A percentile compares a stretch with the other conserved stretches of the same genome.
Evolutionary conservation across 306 rosid genomes (phyloP).

Genomic region (Cucumis cinereus): DNA sequence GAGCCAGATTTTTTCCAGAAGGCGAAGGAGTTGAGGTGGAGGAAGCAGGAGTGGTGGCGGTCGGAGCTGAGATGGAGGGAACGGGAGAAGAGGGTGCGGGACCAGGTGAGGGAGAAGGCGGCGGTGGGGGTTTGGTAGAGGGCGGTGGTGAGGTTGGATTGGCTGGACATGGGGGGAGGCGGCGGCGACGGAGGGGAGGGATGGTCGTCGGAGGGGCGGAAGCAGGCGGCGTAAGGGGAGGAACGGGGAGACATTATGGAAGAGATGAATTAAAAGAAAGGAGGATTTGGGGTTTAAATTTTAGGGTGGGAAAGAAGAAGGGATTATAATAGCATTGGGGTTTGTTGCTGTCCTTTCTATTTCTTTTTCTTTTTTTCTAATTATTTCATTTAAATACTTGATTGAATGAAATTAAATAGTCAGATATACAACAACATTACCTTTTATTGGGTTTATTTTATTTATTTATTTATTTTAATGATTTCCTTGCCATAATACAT

Average conservation of each 20-base stretch:
- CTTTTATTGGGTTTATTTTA: too few relatives aligned
- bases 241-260: constrained; percentile 39
- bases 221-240: constrained; percentile 41
- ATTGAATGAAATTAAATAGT: too few relatives aligned
- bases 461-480: too few relatives aligned
- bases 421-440: too few relatives aligned
- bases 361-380: background rate
- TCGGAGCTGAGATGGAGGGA: constrained; percentile 42
- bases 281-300: background rate
- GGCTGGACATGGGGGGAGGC: constrained; percentile 35
- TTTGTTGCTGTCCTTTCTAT: background rate
- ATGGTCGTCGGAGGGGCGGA: constrained; percentile 38
- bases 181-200: constrained; percentile 12
- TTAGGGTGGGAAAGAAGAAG: background rate
- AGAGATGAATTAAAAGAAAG: background rate
- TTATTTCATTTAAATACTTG: background rate
- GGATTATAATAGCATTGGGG: too few relatives aligned
- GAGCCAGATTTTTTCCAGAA: constrained; percentile 81
- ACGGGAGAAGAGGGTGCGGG: constrained; percentile 68
- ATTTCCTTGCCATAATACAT: too few relatives aligned
- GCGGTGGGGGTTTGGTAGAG: constrained; percentile 69
- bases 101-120: constrained; percentile 61
- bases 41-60: constrained; percentile 26
- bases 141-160: constrained; percentile 57
- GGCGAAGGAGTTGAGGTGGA: constrained; percentile 44